Conservation (phyloP, 1,139 yeast genomes). For the Taiozyma sp. region DNA sequence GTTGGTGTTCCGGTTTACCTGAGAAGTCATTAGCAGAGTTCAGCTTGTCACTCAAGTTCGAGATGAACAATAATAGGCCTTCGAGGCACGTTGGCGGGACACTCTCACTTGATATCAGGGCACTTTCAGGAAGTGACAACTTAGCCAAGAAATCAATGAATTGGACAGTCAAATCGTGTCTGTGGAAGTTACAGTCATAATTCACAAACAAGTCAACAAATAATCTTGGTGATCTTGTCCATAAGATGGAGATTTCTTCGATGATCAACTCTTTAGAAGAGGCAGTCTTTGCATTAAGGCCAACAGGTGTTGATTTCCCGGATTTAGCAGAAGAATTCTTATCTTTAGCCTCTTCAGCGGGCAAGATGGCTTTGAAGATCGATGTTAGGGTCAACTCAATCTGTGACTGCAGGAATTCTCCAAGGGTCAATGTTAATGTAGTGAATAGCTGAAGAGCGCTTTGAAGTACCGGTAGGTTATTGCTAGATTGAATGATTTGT, state of each 20-base stretch:
- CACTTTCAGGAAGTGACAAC: conserved; percentile 77
- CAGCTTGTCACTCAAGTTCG: conserved; percentile 59
- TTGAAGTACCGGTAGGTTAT: conserved; percentile 60
- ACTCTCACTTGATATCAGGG: conserved; percentile 68
- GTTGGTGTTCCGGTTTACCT: conserved; percentile 4
- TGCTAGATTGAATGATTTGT: conserved; percentile 72
- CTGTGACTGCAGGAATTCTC: conserved; percentile 57
- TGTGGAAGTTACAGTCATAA: conserved; percentile 89
- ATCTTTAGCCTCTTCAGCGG: conserved; percentile 27
- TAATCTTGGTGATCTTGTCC: conserved; percentile 79
- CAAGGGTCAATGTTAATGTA: conserved; percentile 58
- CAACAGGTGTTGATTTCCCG: conserved; percentile 23
- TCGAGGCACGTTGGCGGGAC: conserved; percentile 95
- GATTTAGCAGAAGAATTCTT: conserved; percentile 14
- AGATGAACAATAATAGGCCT: conserved; percentile 69
- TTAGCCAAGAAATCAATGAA: conserved; percentile 69
- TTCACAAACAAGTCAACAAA: conserved; percentile 75
- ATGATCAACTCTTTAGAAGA: conserved; percentile 74
- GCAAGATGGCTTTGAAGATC: conserved; percentile 51
- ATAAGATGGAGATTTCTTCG: conserved; percentile 77
- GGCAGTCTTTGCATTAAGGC: conserved; percentile 30
- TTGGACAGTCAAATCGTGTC: conserved; percentile 72
- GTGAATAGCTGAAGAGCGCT: conserved; percentile 74
- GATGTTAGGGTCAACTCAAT: conserved; percentile 61
- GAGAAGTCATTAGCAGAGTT: conserved; percentile 27